Base-by-base conservation (phyloP, 2,329 filamentous ascomycete genomes). In the Davidsoniella australis region DNA sequence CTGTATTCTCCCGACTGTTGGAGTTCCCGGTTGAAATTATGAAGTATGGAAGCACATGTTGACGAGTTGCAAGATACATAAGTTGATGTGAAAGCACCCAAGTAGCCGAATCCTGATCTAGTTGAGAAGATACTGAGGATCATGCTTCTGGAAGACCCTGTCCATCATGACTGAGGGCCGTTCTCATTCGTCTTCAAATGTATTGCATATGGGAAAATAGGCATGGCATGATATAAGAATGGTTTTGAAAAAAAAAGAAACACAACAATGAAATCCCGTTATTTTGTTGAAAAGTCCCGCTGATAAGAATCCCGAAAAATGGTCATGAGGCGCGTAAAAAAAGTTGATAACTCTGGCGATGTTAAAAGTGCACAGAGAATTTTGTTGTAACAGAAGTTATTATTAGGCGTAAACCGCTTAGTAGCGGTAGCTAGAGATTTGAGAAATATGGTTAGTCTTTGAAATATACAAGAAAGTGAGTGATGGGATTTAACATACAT, bases 401-500 rank as follows among this genome's bases (percentile, higher is more conserved):
- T 50, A 50, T 40, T 36, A 17, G 44, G 47, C 40, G 38, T 42
- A 20, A 45, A 29, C 29, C 36, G 47, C 59, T 67, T 67, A 68
- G 64, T 68, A 68, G 62, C 66, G 66, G 66, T 68, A 68, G 60
- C 61, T 64, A 26, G 7, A 50, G n/a, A 12, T n/a, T 26, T 36
- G 44, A 14, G 47, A 23, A 9, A 18, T 12, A 17, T 18, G 18
- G 56, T 58, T 54, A 59, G 57, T 41, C 39, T 16, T 39, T 50
- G 7, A 33, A 39, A 18, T 16, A 50, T n/a, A 12, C 4, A 29
- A n/a, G 8, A 14, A 23, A 12, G 14, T 9, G n/a, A 40, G 24
- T 43, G 26, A n/a, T 33, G 23, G 26, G n/a, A 33, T 33, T 33
- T 33, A 33, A 48, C 50, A 65, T 85, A 88, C 77, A 88, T 85